Conservation (phyloP, 2,329 filamentous ascomycete species). For the Leptographium galeiforme region DNA sequence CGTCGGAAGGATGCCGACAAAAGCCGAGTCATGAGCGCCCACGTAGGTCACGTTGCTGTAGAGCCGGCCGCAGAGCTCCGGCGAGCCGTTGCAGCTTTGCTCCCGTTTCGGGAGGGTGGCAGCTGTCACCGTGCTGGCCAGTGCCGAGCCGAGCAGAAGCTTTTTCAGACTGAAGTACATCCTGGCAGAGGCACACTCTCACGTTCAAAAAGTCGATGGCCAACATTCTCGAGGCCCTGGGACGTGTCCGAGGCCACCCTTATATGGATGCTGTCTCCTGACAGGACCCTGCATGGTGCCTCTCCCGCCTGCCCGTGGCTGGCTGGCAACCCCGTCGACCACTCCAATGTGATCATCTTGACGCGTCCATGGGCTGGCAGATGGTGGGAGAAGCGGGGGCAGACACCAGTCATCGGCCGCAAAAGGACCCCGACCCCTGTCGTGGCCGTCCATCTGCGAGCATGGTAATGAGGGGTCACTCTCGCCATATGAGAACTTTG, state of each 20-base stretch:
- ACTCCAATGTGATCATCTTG: too few species aligned
- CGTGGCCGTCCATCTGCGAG: background rate
- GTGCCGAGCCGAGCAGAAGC: background rate
- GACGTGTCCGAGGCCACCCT: too few species aligned
- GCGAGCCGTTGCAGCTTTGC: constrained; percentile 40
- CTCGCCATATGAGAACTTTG: background rate
- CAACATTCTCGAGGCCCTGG: too few species aligned
- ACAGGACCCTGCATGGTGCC: too few species aligned
- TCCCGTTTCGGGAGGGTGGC: background rate
- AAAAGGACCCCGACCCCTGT: background rate
- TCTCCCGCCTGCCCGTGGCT: too few species aligned
- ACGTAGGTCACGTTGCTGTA: constrained; percentile 50
- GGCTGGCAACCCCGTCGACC: too few species aligned
- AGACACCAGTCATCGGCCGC: too few species aligned
- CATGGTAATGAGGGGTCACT: too few species aligned
- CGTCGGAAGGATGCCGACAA: constrained; percentile 39
- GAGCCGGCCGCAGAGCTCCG: constrained; percentile 37
- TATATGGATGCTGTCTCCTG: too few species aligned
- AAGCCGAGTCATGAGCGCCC: constrained; percentile 53
- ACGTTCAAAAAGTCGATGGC: too few species aligned
- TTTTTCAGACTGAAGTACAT: background rate
- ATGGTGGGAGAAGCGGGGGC: too few species aligned
- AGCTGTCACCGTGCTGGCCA: background rate
- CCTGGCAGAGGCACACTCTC: background rate
- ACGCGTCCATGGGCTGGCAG: too few species aligned